Evolutionary conservation across 2,329 filamentous ascomycete genomes (phyloP), one percentile per base, ranked within the genome.

Genomic region (Myriosclerotinia curreyana): DNA sequence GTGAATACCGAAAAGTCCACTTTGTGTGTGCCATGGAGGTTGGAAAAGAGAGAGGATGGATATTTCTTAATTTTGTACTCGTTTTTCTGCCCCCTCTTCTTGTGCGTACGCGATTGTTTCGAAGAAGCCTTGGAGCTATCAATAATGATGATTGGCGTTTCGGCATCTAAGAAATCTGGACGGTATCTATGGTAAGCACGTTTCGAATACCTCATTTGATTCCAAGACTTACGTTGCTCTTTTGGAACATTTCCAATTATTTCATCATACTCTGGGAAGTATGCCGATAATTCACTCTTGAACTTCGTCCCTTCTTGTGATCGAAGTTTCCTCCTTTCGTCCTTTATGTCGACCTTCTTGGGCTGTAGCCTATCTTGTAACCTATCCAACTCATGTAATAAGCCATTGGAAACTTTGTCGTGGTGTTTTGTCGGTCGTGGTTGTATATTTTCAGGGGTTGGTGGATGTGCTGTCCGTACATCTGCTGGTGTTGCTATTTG

Each of bases 251-350:
- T 91, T 67, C 91, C 92, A 77, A 98, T 92, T 69, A 97, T 85
- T 75, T 96, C 91, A 77, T 97, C 93, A 76, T 96, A 98, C 73
- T 96, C 93, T 60, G 90, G 87, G 74, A 98, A 97, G 78, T 96
- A 98, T 55, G 86, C 84, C 46, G 92, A 88, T 66, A 98, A 82
- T 74, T 97, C 93, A 77, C 92, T 97, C 81, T 96, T 96, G 78
- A 92, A 88, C 70, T 91, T 84, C 60, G 88, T 88, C 14, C 89
- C 90, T 72, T 96, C 92, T 72, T 96, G 90, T 60, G 92, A 96
- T 67, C 94, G 86, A 75, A 97, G 80, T 74, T 92, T 94, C 72
- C 93, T 80, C 75, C 85, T 89, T 70, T 90, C 87, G 66, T 86
- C 80, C 70, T 79, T 77, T 62, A 71, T 64, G 69, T 81, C 79